Evolutionary conservation across 116 monocot species (phyloP), one percentile per base, ranked within the genome.

Genomic region (Papilionanthe hybrid): DNA sequence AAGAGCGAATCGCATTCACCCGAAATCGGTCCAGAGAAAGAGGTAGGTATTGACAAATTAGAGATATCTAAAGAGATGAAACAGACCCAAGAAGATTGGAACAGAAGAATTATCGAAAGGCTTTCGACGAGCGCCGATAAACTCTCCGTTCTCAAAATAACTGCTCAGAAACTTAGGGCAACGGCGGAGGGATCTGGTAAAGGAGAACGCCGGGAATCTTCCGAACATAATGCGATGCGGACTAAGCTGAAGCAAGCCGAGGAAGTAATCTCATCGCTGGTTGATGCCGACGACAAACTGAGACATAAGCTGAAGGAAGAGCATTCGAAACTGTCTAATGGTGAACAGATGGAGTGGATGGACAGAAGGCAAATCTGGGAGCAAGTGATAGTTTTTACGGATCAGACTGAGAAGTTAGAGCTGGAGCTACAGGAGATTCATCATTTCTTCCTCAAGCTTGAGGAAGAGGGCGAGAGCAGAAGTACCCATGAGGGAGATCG

Each of bases 401-500:
- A 95, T 73, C 93, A 86, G 80, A 89, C 93, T 30, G 92, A 69
- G 28, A 82, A 83, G 57, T 73, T 95, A 82, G 95, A 99, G 79
- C 22, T 92, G 83, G 95, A 95, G 73, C 60, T 99, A 37, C 89
- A 95, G 71, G 93, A 95, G 74, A 88, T 93, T 1, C 86, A 95
- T 28, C 93, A 92, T 79, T 75, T 92, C 15, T 68, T 95, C 72
- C 80, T 89, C 15, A 95, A 93, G 72, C 82, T 95, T 5, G 84
- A 95, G 42, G 95, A 99, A 75, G 91, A 86, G 79, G 82, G 76
- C 7, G 85, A 93, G 55, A 81, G 73, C 17, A 60, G 32, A 60
- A 83, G 42, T 32, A 71, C 6, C 23, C 88, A 28, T 85, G 79
- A 72, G 32, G 66, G 78, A 0, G 86, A 90, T 25, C 86, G 85